Conservation (phyloP, 2,329 filamentous ascomycete species). For the Scytalidium sp. region DNA sequence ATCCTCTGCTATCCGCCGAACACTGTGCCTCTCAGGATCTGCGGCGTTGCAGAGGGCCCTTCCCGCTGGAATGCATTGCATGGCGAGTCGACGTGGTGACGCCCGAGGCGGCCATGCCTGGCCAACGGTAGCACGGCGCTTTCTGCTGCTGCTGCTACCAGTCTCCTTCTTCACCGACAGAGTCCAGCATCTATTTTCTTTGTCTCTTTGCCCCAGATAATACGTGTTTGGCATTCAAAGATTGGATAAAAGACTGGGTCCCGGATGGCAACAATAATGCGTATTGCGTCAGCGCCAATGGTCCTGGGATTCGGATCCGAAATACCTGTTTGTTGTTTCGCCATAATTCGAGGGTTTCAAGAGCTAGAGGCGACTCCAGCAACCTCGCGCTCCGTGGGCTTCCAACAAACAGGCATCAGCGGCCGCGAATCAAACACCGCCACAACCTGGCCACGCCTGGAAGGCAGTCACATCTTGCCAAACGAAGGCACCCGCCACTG, state of each 20-base stretch:
- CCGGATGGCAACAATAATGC: not conserved
- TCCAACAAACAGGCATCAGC: too few relatives aligned
- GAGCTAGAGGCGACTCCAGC: too few relatives aligned
- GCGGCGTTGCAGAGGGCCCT: not conserved
- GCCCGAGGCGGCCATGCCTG: not conserved
- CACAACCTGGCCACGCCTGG: not conserved
- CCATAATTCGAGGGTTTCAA: not conserved
- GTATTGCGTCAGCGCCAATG: not conserved
- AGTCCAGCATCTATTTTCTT: not conserved
- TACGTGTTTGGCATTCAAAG: not conserved
- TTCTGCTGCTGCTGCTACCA: not conserved
- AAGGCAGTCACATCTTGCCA: not conserved
- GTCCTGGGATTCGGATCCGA: not conserved
- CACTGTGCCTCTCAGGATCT: not conserved
- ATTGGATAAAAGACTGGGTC: not conserved
- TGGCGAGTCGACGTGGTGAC: not conserved
- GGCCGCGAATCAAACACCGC: not conserved
- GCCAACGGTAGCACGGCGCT: not conserved
- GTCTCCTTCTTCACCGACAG: not conserved
- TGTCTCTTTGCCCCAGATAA: not conserved
- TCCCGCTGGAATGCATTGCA: not conserved
- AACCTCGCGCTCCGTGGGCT: too few relatives aligned
- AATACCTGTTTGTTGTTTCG: not conserved
- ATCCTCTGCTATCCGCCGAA: not conserved
- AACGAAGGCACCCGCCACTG: too few relatives aligned